phyloP scores from a whole-genome alignment of 768 basidiomycete species.

The Neoboletus magnificus region DNA sequence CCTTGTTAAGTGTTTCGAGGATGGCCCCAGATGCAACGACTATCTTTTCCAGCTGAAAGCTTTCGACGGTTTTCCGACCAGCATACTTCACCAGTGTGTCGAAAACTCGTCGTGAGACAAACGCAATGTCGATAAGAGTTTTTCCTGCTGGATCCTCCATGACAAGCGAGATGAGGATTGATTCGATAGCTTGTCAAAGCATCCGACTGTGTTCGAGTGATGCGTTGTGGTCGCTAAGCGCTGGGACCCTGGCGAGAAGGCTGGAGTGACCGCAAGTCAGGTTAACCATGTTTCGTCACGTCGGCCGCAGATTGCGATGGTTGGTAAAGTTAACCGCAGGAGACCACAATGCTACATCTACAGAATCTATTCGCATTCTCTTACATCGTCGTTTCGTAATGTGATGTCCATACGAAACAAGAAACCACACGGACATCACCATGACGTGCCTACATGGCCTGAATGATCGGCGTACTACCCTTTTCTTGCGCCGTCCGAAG shows the following conservation, averaged over 20 bases:
- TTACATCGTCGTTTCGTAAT: neutral
- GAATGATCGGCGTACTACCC: constrained; percentile 61
- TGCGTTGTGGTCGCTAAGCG: too few species aligned
- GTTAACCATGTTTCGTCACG: too few species aligned
- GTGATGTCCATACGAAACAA: neutral
- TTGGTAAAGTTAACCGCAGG: neutral
- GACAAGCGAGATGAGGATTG: neutral
- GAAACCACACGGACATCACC: neutral
- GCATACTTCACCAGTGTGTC: neutral
- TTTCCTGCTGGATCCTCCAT: neutral
- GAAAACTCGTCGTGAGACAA: neutral
- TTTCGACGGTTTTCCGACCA: neutral
- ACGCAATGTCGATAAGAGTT: constrained; percentile 4
- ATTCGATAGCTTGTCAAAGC: neutral
- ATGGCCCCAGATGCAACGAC: constrained; percentile 1
- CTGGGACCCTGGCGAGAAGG: too few species aligned
- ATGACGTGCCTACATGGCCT: constrained; percentile 8
- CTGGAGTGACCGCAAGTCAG: too few species aligned
- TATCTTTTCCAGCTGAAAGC: constrained; percentile 1
- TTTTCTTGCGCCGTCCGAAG: constrained; percentile 74
- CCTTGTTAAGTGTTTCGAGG: constrained; percentile 5
- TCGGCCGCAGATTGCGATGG: too few species aligned
- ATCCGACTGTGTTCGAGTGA: too few species aligned
- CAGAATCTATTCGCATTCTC: neutral
- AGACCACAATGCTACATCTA: neutral